A percentile compares a stretch with the other conserved stretches of the same genome.
phyloP scores from a whole-genome alignment of 2,329 filamentous ascomycete species.

The Zymoseptoria crescenta region DNA sequence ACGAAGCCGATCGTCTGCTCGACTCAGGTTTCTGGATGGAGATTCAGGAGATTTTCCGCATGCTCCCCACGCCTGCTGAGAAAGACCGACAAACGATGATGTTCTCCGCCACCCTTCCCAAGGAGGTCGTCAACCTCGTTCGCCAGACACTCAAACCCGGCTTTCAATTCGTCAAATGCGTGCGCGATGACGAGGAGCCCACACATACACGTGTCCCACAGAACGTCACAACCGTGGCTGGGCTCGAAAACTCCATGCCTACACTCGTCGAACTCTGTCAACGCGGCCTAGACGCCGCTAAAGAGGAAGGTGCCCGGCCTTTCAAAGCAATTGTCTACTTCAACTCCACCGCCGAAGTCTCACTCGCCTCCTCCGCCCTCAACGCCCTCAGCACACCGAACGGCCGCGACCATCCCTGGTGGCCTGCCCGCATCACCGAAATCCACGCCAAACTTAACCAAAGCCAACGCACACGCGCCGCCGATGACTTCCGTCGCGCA shows the following conservation, averaged over 20 bases:
- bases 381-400: conserved; percentile 35
- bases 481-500: conserved; percentile 63
- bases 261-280: conserved; percentile 65
- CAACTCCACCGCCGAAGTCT: conserved; percentile 67
- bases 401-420: conserved; percentile 20
- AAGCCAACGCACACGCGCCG: conserved; percentile 56
- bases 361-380: conserved; percentile 55
- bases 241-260: conserved; percentile 70
- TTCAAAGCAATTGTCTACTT: conserved; percentile 98
- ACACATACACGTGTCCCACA: conserved; percentile 84
- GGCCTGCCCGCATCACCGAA: conserved; percentile 41
- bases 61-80: conserved; percentile 54
- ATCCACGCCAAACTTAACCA: conserved; percentile 80
- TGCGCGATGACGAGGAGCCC: conserved; percentile 68
- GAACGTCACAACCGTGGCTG: conserved; percentile 57
- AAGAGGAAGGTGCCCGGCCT: conserved; percentile 41
- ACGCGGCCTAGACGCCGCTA: conserved; percentile 33
- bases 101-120: conserved; percentile 88
- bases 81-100: conserved; percentile 81
- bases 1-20: conserved; percentile 61
- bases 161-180: conserved; percentile 88
- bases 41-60: conserved; percentile 40
- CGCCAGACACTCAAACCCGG: conserved; percentile 68
- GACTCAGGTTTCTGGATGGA: conserved; percentile 49
- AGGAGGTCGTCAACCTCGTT: conserved; percentile 72